Evolutionary conservation across 129 eudicot genomes (phyloP).

Genomic region (Artemisia annua): DNA sequence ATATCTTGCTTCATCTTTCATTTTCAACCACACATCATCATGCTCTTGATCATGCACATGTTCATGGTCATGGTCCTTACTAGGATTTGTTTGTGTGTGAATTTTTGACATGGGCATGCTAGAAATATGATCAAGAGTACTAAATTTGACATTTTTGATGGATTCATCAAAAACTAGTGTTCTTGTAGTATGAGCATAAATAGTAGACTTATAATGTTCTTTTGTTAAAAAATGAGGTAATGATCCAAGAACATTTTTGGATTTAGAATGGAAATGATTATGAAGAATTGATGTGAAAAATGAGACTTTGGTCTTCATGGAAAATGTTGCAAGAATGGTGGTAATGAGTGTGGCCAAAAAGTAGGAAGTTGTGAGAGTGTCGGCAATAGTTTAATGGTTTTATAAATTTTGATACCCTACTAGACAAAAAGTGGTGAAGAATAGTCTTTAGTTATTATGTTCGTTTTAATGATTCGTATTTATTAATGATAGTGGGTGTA

Average conservation of each 20-base stretch:
- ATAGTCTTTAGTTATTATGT: too few relatives aligned
- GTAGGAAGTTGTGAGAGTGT: slow-evolving; percentile 6
- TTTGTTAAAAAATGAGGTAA: slow-evolving; percentile 19
- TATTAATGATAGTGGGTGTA: too few relatives aligned
- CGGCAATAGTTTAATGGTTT: slow-evolving; percentile 3
- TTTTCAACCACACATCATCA: slow-evolving; percentile 60
- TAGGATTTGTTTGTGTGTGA: slow-evolving; percentile 25
- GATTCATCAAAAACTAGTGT: slow-evolving; percentile 20
- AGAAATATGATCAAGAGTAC: slow-evolving; percentile 41
- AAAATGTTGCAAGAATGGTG: neutral
- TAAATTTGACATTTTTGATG: slow-evolving; percentile 17
- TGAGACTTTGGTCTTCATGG: slow-evolving; percentile 30
- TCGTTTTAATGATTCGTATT: too few relatives aligned
- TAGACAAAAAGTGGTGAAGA: too few relatives aligned
- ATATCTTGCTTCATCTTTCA: slow-evolving; percentile 67
- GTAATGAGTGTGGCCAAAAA: slow-evolving; percentile 10
- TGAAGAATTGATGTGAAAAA: slow-evolving; percentile 27
- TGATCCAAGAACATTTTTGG: slow-evolving; percentile 23
- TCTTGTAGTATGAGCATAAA: slow-evolving; percentile 48
- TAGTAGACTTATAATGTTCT: slow-evolving; percentile 24
- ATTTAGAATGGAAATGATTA: slow-evolving; percentile 10
- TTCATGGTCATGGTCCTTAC: neutral
- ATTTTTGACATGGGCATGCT: slow-evolving; percentile 44
- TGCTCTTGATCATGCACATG: slow-evolving; percentile 7
- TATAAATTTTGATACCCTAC: too few relatives aligned